Conservation (phyloP, 1,139 yeast species). For the Protomyces gravidus region DNA sequence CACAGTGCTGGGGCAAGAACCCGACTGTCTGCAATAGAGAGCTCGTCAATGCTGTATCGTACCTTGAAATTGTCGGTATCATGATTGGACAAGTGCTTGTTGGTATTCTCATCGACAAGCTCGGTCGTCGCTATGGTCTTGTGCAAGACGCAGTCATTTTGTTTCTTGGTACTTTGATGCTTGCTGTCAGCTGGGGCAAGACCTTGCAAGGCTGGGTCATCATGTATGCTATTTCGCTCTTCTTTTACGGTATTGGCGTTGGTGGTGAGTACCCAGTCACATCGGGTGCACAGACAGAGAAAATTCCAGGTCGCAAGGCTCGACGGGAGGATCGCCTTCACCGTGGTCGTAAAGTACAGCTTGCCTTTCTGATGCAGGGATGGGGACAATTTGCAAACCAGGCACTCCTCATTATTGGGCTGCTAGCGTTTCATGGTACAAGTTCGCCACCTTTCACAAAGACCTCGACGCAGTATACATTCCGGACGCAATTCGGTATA, state of each 20-base stretch:
- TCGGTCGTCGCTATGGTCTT: constrained; percentile 81
- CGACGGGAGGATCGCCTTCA: constrained; percentile 42
- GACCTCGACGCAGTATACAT: constrained; percentile 43
- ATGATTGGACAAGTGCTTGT: constrained; percentile 86
- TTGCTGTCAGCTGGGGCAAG: constrained; percentile 53
- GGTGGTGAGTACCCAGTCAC: constrained; percentile 99
- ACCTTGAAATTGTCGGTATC: constrained; percentile 63
- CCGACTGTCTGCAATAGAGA: constrained; percentile 39
- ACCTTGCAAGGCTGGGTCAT: constrained; percentile 44
- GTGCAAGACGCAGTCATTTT: constrained; percentile 44
- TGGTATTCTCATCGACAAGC: constrained; percentile 75
- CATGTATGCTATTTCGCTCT: constrained; percentile 67
- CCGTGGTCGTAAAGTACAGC: constrained; percentile 45
- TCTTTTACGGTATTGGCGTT: constrained; percentile 69
- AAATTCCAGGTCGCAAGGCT: constrained; percentile 43
- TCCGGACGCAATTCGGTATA: constrained; percentile 42
- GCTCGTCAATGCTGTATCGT: constrained; percentile 42
- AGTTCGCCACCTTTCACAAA: constrained; percentile 59
- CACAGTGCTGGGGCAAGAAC: constrained; percentile 40
- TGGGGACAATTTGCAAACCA: constrained; percentile 48
- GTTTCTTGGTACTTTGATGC: constrained; percentile 65
- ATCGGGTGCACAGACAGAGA: constrained; percentile 51
- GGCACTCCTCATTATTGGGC: constrained; percentile 40
- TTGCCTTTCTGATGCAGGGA: constrained; percentile 46
- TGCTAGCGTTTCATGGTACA: constrained; percentile 48